Conservation (phyloP, 1,284 basidiomycete genomes). For the Takashimella tepidaria region DNA sequence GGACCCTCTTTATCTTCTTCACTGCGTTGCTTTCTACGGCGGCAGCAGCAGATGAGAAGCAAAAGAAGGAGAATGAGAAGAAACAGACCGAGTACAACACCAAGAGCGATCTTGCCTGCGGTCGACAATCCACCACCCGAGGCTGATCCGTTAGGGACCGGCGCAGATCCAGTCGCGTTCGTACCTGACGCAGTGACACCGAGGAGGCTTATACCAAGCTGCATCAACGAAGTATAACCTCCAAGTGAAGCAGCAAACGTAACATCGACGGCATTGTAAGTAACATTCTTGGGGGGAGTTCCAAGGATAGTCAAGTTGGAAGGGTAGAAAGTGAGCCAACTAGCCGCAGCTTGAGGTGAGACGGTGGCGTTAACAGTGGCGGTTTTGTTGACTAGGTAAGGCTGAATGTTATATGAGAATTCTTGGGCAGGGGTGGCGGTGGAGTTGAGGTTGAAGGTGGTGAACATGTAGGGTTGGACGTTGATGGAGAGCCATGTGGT, state of each 20-base stretch:
- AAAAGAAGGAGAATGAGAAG: constrained; percentile 52
- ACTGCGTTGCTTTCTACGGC: constrained; percentile 24
- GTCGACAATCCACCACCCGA: constrained; percentile 51
- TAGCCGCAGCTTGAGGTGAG: constrained; percentile 34
- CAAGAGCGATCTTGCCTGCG: constrained; percentile 97
- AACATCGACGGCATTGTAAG: constrained; percentile 36
- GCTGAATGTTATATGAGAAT: constrained; percentile 32
- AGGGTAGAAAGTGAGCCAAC: constrained; percentile 47
- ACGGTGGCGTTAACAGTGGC: constrained; percentile 34
- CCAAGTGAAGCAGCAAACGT: constrained; percentile 27
- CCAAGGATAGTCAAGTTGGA: constrained; percentile 43
- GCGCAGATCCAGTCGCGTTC: constrained; percentile 16
- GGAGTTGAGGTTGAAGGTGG: constrained; percentile 42
- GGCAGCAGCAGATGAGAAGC: constrained; percentile 43
- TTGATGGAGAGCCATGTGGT: constrained; percentile 41
- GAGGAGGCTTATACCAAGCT: constrained; percentile 25
- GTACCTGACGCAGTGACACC: constrained; percentile 21
- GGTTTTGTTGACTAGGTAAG: constrained; percentile 33
- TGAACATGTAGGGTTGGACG: constrained; percentile 49
- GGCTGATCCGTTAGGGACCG: constrained; percentile 14
- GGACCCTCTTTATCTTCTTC: constrained; percentile 4
- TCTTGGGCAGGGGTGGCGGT: constrained; percentile 36
- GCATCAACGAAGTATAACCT: constrained; percentile 24
- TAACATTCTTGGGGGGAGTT: constrained; percentile 24
- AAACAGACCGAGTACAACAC: constrained; percentile 98